phyloP scores from a whole-genome alignment of 176 grass and related monocot genomes.

The sorghum (Sorghum bicolor) region Sorghum_bicolor_NCBIv3 NC_012872.2:73431501-73432000 shows the following conservation, averaged over 20 bases:
- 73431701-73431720: conserved; percentile 44
- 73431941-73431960: conserved; percentile 46
- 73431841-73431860: conserved; percentile 46
- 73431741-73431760: conserved; percentile 58
- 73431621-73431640: conserved; percentile 68
- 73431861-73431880: conserved; percentile 59
- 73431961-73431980: conserved; percentile 73
- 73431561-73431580: conserved; percentile 6
- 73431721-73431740: conserved; percentile 42
- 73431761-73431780: conserved; percentile 61
- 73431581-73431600: not conserved
- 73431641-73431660: conserved; percentile 48
- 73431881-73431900: conserved; percentile 42
- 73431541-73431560: conserved; percentile 21
- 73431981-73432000: conserved; percentile 29
- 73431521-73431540: conserved; percentile 56
- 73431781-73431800: conserved; percentile 32
- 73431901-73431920: conserved; percentile 38
- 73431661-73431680: conserved; percentile 51
- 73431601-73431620: conserved; percentile 52
- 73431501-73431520: conserved; percentile 47
- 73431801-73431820: conserved; percentile 61
- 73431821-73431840: conserved; percentile 65
- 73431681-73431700: conserved; percentile 31
- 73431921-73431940: conserved; percentile 47